Evolutionary conservation across 2,329 filamentous ascomycete species (phyloP), one percentile per base, ranked within the genome.

Genomic region (Calonectria montana): DNA sequence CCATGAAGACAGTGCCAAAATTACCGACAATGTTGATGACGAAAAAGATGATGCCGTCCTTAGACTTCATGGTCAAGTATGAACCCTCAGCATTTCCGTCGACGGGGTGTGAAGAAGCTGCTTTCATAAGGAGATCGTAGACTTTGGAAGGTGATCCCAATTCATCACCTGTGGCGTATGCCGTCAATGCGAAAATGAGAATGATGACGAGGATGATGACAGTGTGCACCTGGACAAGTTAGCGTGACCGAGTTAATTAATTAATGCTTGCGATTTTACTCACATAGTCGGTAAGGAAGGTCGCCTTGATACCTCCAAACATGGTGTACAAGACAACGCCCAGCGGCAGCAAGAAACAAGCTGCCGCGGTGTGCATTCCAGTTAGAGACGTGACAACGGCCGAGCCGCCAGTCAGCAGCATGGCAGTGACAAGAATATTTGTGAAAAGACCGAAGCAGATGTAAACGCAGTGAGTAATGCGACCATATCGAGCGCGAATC

Each of bases 1-100:
- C 94, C 55, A 94, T 88, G 86, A 97, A 97, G 6, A 97, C 94
- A 2, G 94, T 95, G 70, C 89, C 92, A 73, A 96, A 97, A 83
- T 95, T 95, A 59, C 94, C 94, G 57, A 96, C 92, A 29, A 85
- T 92, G 83, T 97, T 97, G 84, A 97, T 97, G 63, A 97, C 91
- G 83, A 97, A 97, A 87, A 97, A 97, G 73, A 96, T 94, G 37
- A 90, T 94, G 16, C 95, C 95, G 77, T 96, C 92, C 41, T 76
- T 72, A 4, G 80, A 81, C 5, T 89, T 87, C 94, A 98, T 97
- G 0, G 95, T 97, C 31, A 98, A 84, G 78, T 97, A 98, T 80
- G 92, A 94, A 25, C 95, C 95, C 15, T 91, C 89, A 0, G 91
- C 88, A 82, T 97, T 97, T 18, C 95, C 95, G 0, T 89, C 88